A percentile compares a stretch with the other conserved stretches of the same genome.
These are phyloP conservation scores for Scorias spongiosa DNA, from an alignment of 2,329 filamentous ascomycete genomes.

Conservation along the genomic window DNA sequence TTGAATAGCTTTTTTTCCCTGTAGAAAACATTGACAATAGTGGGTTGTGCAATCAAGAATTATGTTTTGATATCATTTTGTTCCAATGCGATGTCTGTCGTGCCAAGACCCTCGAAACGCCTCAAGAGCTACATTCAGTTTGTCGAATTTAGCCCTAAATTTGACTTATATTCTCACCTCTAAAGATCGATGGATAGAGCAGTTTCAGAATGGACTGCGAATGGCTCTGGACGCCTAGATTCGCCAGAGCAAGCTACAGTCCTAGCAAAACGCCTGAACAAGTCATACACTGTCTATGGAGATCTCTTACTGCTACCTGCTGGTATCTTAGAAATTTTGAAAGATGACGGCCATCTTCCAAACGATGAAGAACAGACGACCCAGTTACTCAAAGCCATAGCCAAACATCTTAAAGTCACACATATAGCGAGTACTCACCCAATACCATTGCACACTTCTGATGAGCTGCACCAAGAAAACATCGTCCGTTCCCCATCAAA, in stretches of 20 bases:
- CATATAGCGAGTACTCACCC: slow-evolving; percentile 45
- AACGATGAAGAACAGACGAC: too few species aligned
- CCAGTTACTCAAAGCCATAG: slow-evolving; percentile 24
- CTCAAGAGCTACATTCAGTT: too few species aligned
- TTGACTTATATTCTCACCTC: too few species aligned
- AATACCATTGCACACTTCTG: slow-evolving; percentile 25
- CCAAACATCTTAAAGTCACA: slow-evolving; percentile 29
- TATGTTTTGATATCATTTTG: too few species aligned
- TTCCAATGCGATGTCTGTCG: too few species aligned
- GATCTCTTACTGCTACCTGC: slow-evolving; percentile 42
- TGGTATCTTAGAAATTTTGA: slow-evolving; percentile 3
- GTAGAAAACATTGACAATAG: too few species aligned
- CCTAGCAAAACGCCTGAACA: slow-evolving; percentile 8
- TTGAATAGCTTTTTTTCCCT: too few species aligned
- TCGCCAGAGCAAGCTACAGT: neutral
- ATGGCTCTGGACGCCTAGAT: neutral
- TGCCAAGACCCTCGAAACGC: too few species aligned
- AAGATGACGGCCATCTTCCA: too few species aligned
- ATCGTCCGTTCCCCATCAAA: slow-evolving; percentile 57
- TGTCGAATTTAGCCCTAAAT: too few species aligned
- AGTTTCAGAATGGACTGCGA: slow-evolving; percentile 5
- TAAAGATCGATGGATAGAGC: slow-evolving; percentile 6
- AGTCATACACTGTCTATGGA: slow-evolving; percentile 39
- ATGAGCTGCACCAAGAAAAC: slow-evolving; percentile 38
- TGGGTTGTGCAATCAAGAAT: too few species aligned